These are phyloP conservation scores for Coniochaeta prunicola DNA, from an alignment of 2,329 filamentous ascomycete species.

Conservation along the genomic window DNA sequence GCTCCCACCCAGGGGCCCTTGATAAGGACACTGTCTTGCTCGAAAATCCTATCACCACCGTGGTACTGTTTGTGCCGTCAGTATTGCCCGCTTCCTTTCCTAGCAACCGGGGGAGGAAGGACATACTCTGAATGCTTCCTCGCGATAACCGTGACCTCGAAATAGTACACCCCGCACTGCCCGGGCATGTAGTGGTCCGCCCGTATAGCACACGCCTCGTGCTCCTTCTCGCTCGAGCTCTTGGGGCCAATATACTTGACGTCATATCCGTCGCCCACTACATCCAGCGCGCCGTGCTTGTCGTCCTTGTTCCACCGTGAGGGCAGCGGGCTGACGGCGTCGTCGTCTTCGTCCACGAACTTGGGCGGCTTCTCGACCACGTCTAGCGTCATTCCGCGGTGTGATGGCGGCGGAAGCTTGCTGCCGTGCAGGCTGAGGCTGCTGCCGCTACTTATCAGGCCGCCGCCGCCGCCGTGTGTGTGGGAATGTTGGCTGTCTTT, in stretches of 20 bases:
- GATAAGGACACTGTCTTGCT: conserved; percentile 44
- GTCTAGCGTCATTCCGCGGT: conserved; percentile 76
- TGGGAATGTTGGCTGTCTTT: conserved; percentile 23
- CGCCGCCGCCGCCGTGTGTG: conserved; percentile 19
- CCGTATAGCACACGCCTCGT: conserved; percentile 77
- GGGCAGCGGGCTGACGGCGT: conserved; percentile 60
- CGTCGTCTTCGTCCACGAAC: conserved; percentile 32
- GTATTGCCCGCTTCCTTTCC: neutral
- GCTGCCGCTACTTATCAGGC: conserved; percentile 26
- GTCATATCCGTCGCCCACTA: conserved; percentile 66
- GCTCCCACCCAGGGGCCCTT: conserved; percentile 59
- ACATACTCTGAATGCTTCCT: conserved; percentile 50
- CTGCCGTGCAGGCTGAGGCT: conserved; percentile 40
- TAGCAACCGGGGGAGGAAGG: conserved; percentile 3
- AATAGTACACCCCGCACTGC: conserved; percentile 93
- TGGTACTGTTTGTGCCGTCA: conserved; percentile 33
- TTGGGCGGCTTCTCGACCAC: conserved; percentile 68
- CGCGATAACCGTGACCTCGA: conserved; percentile 55
- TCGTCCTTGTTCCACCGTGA: conserved; percentile 76
- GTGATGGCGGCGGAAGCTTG: conserved; percentile 51
- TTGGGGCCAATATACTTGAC: conserved; percentile 51
- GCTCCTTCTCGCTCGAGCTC: conserved; percentile 42
- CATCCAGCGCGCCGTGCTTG: conserved; percentile 64
- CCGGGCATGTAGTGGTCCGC: conserved; percentile 81
- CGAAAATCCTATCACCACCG: conserved; percentile 57